A percentile compares a stretch with the other conserved stretches of the same genome.
phyloP scores from a whole-genome alignment of 225 moss, liverwort and hornwort species.

The Rhytidiadelphus loreus region DNA sequence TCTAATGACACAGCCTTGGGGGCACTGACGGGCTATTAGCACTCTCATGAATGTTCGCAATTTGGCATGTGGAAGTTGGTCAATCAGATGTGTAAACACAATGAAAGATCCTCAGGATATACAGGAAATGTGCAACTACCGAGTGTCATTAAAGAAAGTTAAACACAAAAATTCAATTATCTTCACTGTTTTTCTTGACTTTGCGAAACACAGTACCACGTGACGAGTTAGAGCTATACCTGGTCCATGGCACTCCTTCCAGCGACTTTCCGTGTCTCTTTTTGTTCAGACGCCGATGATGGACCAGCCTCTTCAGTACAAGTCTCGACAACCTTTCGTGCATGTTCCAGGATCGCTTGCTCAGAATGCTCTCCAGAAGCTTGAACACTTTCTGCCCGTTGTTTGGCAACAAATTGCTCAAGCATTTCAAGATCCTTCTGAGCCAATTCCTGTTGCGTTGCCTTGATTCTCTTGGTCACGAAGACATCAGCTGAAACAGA shows the following conservation, averaged over 20 bases:
- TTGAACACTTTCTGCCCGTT: conserved; percentile 1
- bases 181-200: background rate
- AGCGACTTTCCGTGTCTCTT: conserved; percentile 9
- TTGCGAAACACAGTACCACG: background rate
- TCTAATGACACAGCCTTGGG: background rate
- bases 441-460: conserved; percentile 41
- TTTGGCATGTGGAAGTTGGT: background rate
- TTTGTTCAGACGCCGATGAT: background rate
- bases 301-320: conserved; percentile 5
- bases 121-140: background rate
- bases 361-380: conserved; percentile 14
- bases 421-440: conserved; percentile 55
- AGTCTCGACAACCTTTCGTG: background rate
- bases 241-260: conserved; percentile 44
- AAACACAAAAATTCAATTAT: background rate
- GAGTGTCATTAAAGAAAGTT: background rate
- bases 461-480: conserved; percentile 29
- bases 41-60: background rate
- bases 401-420: conserved; percentile 35
- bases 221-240: background rate
- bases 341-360: background rate
- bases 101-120: background rate
- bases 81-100: background rate
- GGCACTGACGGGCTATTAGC: background rate
- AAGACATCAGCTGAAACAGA: conserved; percentile 18